Percentiles rank a stretch among this genome's conserved stretches.
Evolutionary conservation across 768 basidiomycete species (phyloP).

Genomic region (Jaapia argillacea): DNA sequence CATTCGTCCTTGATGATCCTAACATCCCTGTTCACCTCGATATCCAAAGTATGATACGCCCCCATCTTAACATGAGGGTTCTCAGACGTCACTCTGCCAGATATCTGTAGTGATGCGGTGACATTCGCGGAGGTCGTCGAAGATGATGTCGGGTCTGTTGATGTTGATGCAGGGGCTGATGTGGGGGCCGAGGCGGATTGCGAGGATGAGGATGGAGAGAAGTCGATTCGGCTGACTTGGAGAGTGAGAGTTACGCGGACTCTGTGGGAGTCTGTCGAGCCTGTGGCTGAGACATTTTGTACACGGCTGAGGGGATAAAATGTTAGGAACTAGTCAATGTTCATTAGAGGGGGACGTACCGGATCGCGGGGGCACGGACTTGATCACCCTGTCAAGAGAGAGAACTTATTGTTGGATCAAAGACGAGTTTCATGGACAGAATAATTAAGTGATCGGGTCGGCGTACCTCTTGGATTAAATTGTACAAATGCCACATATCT

Average conservation of each 20-base stretch:
- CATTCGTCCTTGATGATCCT: constrained; percentile 89
- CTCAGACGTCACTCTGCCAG: constrained; percentile 79
- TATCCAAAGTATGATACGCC: constrained; percentile 89
- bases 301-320: constrained; percentile 47
- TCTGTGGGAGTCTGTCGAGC: constrained; percentile 87
- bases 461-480: constrained; percentile 73
- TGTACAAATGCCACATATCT: constrained; percentile 99
- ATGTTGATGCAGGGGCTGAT: constrained; percentile 27
- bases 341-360: constrained; percentile 30
- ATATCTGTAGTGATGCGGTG: constrained; percentile 68
- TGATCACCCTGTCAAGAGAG: constrained; percentile 54
- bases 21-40: constrained; percentile 86
- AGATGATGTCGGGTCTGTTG: constrained; percentile 24
- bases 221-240: constrained; percentile 68
- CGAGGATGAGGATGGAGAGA: constrained; percentile 75
- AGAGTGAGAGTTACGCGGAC: constrained; percentile 81
- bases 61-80: constrained; percentile 87
- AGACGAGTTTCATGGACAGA: too few relatives aligned
- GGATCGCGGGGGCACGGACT: constrained; percentile 78
- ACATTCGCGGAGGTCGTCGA: constrained; percentile 17
- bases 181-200: too few relatives aligned
- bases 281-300: constrained; percentile 83
- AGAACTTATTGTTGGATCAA: too few relatives aligned
- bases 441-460: too few relatives aligned
- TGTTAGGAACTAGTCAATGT: not conserved